Evolutionary conservation across 371 early-diverging fungal genomes (phyloP).

Genomic region (Dentiscutata heterogama): DNA sequence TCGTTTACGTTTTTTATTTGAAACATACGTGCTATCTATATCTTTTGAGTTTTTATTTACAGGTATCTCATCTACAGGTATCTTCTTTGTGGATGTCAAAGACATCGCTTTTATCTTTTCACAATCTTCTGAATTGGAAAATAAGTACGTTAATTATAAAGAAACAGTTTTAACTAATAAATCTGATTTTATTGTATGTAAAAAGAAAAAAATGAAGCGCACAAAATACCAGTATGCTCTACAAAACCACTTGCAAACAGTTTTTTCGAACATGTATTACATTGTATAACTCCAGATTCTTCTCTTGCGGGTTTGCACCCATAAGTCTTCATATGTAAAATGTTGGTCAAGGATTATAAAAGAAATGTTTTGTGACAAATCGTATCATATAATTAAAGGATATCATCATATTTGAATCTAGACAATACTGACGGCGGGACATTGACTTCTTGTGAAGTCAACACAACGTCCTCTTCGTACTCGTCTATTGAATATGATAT

Average conservation of each 20-base stretch:
- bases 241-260: constrained; percentile 17
- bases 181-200: background rate
- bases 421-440: background rate
- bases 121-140: background rate
- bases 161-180: background rate
- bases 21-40: background rate
- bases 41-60: background rate
- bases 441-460: constrained; percentile 15
- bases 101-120: constrained; percentile 1
- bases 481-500: background rate
- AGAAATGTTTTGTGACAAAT: background rate
- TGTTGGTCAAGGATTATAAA: background rate
- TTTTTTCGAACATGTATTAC: constrained; percentile 44
- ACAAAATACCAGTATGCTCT: constrained; percentile 38
- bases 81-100: background rate
- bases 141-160: background rate
- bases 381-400: constrained; percentile 14
- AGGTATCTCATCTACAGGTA: background rate
- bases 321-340: constrained; percentile 36
- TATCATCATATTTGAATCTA: constrained; percentile 36
- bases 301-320: constrained; percentile 33
- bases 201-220: background rate
- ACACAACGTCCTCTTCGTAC: constrained; percentile 7
- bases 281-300: constrained; percentile 27
- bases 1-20: constrained; percentile 17